Evolutionary conservation across 768 basidiomycete species (phyloP).

Genomic region (Psilocybe sp.): DNA sequence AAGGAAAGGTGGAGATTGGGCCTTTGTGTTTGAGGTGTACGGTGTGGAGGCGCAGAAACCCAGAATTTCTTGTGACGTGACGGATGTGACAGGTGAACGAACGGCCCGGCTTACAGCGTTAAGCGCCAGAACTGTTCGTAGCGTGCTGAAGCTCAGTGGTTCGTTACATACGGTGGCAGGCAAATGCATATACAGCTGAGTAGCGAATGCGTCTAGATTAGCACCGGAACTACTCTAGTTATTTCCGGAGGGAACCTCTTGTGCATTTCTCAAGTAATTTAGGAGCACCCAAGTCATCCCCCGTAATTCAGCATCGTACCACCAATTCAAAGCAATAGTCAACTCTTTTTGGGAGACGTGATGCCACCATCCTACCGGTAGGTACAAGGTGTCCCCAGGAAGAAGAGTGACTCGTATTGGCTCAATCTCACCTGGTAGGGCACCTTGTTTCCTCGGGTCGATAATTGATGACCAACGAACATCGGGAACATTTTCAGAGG

Average conservation of each 20-base stretch:
- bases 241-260: slow-evolving; percentile 37
- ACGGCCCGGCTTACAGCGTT: neutral
- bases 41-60: neutral
- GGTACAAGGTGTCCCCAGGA: slow-evolving; percentile 79
- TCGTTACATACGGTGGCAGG: no score
- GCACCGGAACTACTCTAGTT: neutral
- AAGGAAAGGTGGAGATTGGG: neutral
- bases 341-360: slow-evolving; percentile 71
- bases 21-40: neutral
- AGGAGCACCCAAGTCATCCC: slow-evolving; percentile 72
- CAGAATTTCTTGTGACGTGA: slow-evolving; percentile 19
- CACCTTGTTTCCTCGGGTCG: slow-evolving; percentile 49
- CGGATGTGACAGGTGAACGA: slow-evolving; percentile 1
- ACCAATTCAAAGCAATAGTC: slow-evolving; percentile 82
- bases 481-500: slow-evolving; percentile 29
- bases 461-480: slow-evolving; percentile 84
- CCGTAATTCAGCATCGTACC: slow-evolving; percentile 80
- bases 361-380: slow-evolving; percentile 96
- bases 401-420: slow-evolving; percentile 65
- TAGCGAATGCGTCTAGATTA: no score
- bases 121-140: no score
- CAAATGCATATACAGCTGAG: no score
- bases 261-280: slow-evolving; percentile 52
- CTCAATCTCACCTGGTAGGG: slow-evolving; percentile 49
- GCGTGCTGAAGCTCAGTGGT: no score